Percentiles rank a stretch among this genome's conserved stretches.
phyloP scores from a whole-genome alignment of 2,329 filamentous ascomycete species.

The Penicillium verrucosum region DNA sequence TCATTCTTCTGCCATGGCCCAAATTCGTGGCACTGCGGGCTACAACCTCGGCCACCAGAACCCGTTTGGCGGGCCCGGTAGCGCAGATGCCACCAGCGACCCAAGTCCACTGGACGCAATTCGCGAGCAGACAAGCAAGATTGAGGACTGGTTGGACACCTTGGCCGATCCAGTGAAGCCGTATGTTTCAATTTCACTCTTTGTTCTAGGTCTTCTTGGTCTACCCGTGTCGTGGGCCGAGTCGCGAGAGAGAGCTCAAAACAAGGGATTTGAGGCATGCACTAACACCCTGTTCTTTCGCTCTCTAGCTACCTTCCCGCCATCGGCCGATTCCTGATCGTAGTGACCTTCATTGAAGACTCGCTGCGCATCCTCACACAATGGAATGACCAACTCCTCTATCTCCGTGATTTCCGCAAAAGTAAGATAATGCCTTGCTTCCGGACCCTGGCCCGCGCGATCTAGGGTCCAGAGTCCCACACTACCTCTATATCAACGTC shows the following conservation, averaged over 20 bases:
- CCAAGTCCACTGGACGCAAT: slow-evolving; percentile 82
- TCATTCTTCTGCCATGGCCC: slow-evolving; percentile 41
- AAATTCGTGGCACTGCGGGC: slow-evolving; percentile 66
- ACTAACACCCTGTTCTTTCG: slow-evolving; percentile 32
- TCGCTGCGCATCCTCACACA: slow-evolving; percentile 93
- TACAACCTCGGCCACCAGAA: slow-evolving; percentile 78
- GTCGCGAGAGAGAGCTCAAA: slow-evolving; percentile 6
- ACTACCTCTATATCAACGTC: slow-evolving; percentile 1
- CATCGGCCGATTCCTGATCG: slow-evolving; percentile 94
- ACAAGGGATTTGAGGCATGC: slow-evolving; percentile 18
- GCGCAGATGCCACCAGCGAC: slow-evolving; percentile 61
- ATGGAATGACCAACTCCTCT: slow-evolving; percentile 92
- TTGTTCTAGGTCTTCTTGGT: background rate
- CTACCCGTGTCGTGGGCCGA: background rate
- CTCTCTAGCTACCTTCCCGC: slow-evolving; percentile 76
- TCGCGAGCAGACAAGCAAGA: slow-evolving; percentile 93
- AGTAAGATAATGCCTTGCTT: slow-evolving; percentile 59
- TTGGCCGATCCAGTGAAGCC: slow-evolving; percentile 90
- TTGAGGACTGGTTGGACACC: slow-evolving; percentile 88
- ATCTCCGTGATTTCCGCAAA: slow-evolving; percentile 86
- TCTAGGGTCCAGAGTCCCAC: slow-evolving; percentile 1
- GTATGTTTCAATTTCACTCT: slow-evolving; percentile 55
- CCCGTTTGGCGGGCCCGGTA: slow-evolving; percentile 63
- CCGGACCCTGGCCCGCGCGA: slow-evolving; percentile 9
- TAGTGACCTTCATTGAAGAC: slow-evolving; percentile 97